These are phyloP conservation scores for Allomyces javanicus DNA, from an alignment of 192 early-diverging fungal genomes.

Conservation along the genomic window DNA sequence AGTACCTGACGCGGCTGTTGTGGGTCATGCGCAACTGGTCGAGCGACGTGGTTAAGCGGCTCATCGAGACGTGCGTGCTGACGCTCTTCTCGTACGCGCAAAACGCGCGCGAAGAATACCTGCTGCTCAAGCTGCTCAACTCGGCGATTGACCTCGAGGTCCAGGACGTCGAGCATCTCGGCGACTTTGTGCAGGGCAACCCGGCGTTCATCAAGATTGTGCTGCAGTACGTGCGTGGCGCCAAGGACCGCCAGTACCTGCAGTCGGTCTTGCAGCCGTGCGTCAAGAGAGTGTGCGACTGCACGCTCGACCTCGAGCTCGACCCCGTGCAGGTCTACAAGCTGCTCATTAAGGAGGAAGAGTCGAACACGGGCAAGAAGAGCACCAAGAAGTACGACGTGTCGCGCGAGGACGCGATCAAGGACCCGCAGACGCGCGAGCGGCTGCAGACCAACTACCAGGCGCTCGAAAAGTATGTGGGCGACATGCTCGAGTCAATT, in stretches of 20 bases:
- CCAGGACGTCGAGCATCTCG: constrained; percentile 51
- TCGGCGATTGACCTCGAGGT: constrained; percentile 79
- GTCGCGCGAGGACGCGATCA: constrained; percentile 54
- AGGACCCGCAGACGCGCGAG: constrained; percentile 55
- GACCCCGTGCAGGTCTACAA: constrained; percentile 79
- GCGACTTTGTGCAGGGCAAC: constrained; percentile 86
- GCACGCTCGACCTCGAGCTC: constrained; percentile 68
- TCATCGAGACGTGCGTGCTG: constrained; percentile 75
- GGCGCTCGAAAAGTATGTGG: constrained; percentile 60
- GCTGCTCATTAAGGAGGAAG: constrained; percentile 70
- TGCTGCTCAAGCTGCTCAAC: constrained; percentile 85
- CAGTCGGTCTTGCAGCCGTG: constrained; percentile 64
- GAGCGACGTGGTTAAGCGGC: constrained; percentile 39
- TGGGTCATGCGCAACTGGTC: constrained; percentile 70
- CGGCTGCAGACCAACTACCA: constrained; percentile 47
- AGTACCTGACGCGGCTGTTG: constrained; percentile 73
- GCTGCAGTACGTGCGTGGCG: constrained; percentile 68
- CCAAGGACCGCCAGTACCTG: constrained; percentile 84
- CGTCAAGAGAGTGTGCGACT: constrained; percentile 60
- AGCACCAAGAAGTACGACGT: constrained; percentile 54
- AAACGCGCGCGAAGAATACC: constrained; percentile 86
- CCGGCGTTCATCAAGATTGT: constrained; percentile 95
- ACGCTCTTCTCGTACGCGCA: constrained; percentile 94
- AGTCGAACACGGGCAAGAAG: constrained; percentile 66
- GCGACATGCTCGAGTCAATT: constrained; percentile 68